phyloP scores from a whole-genome alignment of 2,329 filamentous ascomycete species.

The Juglanconis juglandina region DNA sequence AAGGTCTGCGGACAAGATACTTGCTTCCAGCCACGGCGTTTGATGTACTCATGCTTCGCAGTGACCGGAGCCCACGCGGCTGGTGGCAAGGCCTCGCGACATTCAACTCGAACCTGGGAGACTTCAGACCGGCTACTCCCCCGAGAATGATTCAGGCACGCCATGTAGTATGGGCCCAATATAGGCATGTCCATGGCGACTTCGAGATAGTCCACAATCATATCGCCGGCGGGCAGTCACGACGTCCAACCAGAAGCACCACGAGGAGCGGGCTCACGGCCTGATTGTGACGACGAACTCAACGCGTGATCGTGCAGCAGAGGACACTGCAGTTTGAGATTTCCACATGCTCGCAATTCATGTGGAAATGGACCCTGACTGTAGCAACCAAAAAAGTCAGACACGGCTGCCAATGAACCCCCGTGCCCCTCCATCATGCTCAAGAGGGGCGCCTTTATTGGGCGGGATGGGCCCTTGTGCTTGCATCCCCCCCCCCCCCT shows the following conservation, averaged over 20 bases:
- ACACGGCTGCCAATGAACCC: constrained; percentile 13
- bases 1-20: not conserved
- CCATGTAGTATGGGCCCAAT: too few relatives aligned
- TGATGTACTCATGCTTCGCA: not conserved
- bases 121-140: too few relatives aligned
- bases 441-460: constrained; percentile 9
- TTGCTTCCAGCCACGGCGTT: not conserved
- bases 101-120: too few relatives aligned
- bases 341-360: not conserved
- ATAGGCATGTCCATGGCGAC: not conserved
- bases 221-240: not conserved
- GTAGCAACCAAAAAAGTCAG: not conserved
- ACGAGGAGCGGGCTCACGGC: constrained; percentile 14
- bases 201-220: not conserved
- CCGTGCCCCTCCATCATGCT: constrained; percentile 11
- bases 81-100: too few relatives aligned
- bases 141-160: too few relatives aligned
- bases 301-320: constrained; percentile 2
- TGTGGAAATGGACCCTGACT: not conserved
- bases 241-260: constrained; percentile 19
- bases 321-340: not conserved
- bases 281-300: not conserved
- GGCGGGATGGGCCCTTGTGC: constrained; percentile 18
- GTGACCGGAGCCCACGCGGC: not conserved
- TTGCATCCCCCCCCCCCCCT: not conserved